Conservation (phyloP, 192 early-diverging fungal genomes). For the Linnemannia exigua region DNA sequence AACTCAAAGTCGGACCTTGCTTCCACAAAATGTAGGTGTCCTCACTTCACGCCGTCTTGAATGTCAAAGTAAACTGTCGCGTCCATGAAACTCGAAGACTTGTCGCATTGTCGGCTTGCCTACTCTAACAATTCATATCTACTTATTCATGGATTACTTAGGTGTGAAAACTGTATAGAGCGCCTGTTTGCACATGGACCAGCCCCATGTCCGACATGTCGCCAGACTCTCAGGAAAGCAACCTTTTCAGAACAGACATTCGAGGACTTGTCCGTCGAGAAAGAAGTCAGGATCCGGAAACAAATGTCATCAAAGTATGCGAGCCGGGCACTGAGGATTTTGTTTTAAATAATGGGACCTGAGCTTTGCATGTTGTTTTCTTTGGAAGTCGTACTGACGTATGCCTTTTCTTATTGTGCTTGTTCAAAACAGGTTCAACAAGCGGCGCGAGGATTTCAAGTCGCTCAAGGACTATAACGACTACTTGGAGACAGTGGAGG, state of each 20-base stretch:
- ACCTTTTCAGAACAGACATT: constrained; percentile 92
- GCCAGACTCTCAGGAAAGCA: constrained; percentile 81
- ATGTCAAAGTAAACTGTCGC: background rate
- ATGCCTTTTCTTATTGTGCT: background rate
- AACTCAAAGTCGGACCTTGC: constrained; percentile 92
- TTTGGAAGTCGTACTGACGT: background rate
- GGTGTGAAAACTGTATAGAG: constrained; percentile 94
- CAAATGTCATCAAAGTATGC: constrained; percentile 77
- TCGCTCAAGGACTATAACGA: constrained; percentile 85
- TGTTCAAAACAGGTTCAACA: constrained; percentile 77
- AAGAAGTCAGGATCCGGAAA: constrained; percentile 90
- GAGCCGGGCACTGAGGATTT: background rate
- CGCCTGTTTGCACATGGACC: constrained; percentile 87
- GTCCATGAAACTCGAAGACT: background rate
- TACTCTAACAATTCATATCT: background rate
- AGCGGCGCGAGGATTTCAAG: constrained; percentile 91
- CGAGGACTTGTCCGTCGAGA: constrained; percentile 95
- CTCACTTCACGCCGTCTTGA: background rate
- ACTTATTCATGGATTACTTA: constrained; percentile 42
- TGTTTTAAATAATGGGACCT: too few species aligned
- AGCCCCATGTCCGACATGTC: constrained; percentile 93
- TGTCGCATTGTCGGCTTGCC: too few species aligned
- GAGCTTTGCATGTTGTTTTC: too few species aligned
- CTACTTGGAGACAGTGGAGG: constrained; percentile 93
- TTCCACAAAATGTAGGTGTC: constrained; percentile 91